Evolutionary conservation across 306 rosid genomes (phyloP), one percentile per base, ranked within the genome.

Genomic region (Trifolium pratense): DNA sequence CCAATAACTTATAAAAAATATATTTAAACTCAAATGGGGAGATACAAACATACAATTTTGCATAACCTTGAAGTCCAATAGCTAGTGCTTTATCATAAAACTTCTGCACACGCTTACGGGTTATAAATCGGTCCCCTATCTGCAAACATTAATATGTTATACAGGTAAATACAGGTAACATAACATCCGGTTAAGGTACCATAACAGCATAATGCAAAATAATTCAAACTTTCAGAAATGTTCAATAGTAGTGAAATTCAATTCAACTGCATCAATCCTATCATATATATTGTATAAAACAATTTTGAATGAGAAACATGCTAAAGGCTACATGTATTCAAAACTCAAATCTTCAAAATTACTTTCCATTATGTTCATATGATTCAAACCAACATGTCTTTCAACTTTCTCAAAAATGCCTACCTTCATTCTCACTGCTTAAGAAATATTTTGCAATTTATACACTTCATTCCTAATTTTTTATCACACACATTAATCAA

Each of bases 61-160:
- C 97, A 82, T 91, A 94, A 75, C 90, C 96, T 85, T 88, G 89
- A 83, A 94, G 94, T 71, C 97, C 97, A 74, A 73, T 4, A 9
- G 96, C 84, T 58, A 94, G 96, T 70, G 97, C 96, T 81, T 85
- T 87, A 80, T 91, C 97, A 85, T 94, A 91, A 73, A 94, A 25
- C 79, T 80, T 89, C 74, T 94, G 99, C 66, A 90, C 86, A 60
- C 82, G 82, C 93, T 87, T 90, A 40, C 99, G 95, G 66, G 74
- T 67, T 75, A 94, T 94, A 84, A 91, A 94, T 83, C 99, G 86
- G 78, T 90, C 96, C 71, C 97, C 97, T 80, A 90, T 86, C 99
- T 94, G 84, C 83, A 77, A 46, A 81, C 14, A 16, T 63, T 37
- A 70, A 78, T 34, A 81, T 13, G 23, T 63, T 53, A 75, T 55